Evolutionary conservation across 768 basidiomycete genomes (phyloP).

Genomic region (Psilocybe sp.): DNA sequence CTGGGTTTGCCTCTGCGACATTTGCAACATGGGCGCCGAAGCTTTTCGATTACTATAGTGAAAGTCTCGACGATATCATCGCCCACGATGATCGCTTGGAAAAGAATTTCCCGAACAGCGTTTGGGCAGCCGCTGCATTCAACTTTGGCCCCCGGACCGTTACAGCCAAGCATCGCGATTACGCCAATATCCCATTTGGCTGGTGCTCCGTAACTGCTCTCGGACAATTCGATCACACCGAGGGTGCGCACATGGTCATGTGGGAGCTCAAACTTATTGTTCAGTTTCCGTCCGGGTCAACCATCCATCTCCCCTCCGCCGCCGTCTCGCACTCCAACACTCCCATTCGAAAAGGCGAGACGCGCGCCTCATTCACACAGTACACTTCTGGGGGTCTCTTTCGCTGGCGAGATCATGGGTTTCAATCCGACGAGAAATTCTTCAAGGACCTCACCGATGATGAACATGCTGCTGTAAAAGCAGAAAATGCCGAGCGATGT

Average conservation of each 20-base stretch:
- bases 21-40: no score
- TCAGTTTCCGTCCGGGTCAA: constrained; percentile 16
- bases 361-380: constrained; percentile 21
- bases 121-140: background rate
- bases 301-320: constrained; percentile 27
- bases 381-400: constrained; percentile 25
- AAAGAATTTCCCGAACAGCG: no score
- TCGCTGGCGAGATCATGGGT: constrained; percentile 22
- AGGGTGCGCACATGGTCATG: constrained; percentile 30
- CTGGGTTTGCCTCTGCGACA: no score
- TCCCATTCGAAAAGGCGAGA: constrained; percentile 14
- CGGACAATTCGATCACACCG: constrained; percentile 22
- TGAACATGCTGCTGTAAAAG: no score
- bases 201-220: constrained; percentile 21
- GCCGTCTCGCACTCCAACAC: constrained; percentile 24
- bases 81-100: no score
- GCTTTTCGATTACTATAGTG: no score
- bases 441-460: no score
- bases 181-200: constrained; percentile 26
- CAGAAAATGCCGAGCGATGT: no score
- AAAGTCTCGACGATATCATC: no score
- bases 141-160: constrained; percentile 6
- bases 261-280: constrained; percentile 23
- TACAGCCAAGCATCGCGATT: constrained; percentile 22
- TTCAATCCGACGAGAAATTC: constrained; percentile 12